Base-by-base conservation (phyloP, 352 stramenopile genomes). In the Phytophthora sp. region DNA sequence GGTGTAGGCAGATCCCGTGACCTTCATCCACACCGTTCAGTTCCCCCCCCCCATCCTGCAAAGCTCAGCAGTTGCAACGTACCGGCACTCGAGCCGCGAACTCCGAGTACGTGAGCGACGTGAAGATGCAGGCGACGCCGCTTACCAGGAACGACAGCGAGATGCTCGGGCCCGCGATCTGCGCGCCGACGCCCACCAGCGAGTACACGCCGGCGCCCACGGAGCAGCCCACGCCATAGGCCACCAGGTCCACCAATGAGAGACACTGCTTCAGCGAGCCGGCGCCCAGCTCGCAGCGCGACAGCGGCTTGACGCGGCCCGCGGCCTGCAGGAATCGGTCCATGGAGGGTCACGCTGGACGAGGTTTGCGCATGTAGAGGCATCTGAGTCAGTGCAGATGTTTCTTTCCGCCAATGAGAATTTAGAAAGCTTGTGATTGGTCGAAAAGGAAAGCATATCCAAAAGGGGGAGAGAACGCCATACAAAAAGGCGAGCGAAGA, bases 161-260 rank as follows among this genome's bases (percentile, higher is more conserved):
- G 58, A 97, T 92, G 10, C 79, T 81, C 2, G 92, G 89, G 0
- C 94, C 94, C 1, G 94, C 90, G 65, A 95, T 83, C 50, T 92
- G 74, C 17, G 86, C 89, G 7, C 85, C 89, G 20, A 94, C 84
- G 37, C 88, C 89, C n/a, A 96, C 88, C 30, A 97, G 79, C 24
- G 90, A 96, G 69, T 97, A 98, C 17, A 97, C 91, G n/a, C 92
- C 92, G n/a, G 92, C 92, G 31, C 92, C 89, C 8, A 97, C 86
- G 7, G 87, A 95, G 73, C 86, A 97, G 27, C 91, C 92, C 24
- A 98, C 88, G 32, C 92, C 92, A 67, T 97, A 97, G 17, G 83
- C 81, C 41, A 96, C 84, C 26, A 96, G 70, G 46, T 96, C 87
- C n/a, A 68, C 6, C 42, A 94, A 67, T 24, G 82, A 89, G 41